Evolutionary conservation across 441 rosid genomes (phyloP), one percentile per base, ranked within the genome.

Genomic region (Croton setiger): DNA sequence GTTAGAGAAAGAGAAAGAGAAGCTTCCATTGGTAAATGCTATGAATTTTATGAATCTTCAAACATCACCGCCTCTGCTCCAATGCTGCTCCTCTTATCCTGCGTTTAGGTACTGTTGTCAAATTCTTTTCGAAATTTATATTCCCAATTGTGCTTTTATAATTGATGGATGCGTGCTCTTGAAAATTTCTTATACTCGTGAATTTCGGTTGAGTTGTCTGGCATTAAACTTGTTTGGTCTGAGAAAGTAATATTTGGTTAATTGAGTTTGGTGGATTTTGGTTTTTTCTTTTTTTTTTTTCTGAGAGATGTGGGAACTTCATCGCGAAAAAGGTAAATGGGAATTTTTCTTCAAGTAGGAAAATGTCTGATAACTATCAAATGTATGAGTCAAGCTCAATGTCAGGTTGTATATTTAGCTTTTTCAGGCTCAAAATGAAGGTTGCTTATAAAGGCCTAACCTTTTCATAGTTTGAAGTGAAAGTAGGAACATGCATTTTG

Each of bases 31-130:
- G 36, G 60, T 27, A 31, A 27, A 23, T 55, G 37, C 60, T 55
- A 11, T 55, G 36, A 55, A 27, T 55, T 55, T 55, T 55, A 55
- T 55, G 36, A 23, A 55, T 55, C 60, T 23, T 55, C 60, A 27
- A 27, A 55, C 37, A 11, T 55, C 37, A 5, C 37, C 37, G 13
- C 37, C 60, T 55, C 60, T 55, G 60, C 60, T 55, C 13, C 60
- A 27, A 55, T 55, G 60, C 6, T 55, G 31, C 60, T 55, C 60
- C 37, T 55, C 60, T 11, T 55, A 3, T 55, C 60, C 60, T 55
- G 36, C 60, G 4, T 15, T n/a, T 8, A 23, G 60, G 37, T 55
- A 27, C 37, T 11, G 36, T 12, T 55, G 20, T 20, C 15, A 10
- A 10, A 53, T 55, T 55, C 2, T 54, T 21, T 21, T 54, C 23